Conservation (phyloP, 73 alveolate species). For the Loxodes magnus region DNA sequence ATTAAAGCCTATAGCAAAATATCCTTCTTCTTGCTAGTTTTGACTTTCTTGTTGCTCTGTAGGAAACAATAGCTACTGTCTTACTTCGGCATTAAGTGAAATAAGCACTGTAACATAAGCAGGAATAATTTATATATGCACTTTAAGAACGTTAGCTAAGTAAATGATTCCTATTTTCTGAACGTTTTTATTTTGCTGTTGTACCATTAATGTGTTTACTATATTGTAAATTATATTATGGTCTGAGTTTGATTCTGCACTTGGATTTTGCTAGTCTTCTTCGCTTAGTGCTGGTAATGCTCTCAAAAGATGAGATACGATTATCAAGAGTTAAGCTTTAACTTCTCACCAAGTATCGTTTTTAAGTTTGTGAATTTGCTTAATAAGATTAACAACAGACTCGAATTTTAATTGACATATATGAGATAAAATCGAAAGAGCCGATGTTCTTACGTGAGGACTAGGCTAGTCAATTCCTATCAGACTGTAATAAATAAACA, state of each 20-base stretch:
- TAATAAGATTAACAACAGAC: conserved; percentile 33
- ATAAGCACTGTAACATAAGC: too few species aligned
- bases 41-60: conserved; percentile 4
- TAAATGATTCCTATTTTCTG: background rate
- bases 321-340: conserved; percentile 36
- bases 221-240: background rate
- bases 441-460: conserved; percentile 25
- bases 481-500: conserved; percentile 47
- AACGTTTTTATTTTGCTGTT: background rate
- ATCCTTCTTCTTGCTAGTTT: conserved; percentile 32
- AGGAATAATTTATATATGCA: too few species aligned
- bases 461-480: conserved; percentile 32
- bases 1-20: conserved; percentile 41
- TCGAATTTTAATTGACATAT: conserved; percentile 34
- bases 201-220: conserved; percentile 9
- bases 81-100: background rate
- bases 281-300: conserved; percentile 5
- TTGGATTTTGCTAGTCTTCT: conserved; percentile 4
- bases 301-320: conserved; percentile 18
- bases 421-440: conserved; percentile 29
- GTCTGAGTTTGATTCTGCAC: conserved; percentile 1
- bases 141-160: background rate
- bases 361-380: conserved; percentile 24
- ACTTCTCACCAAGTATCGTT: conserved; percentile 43
- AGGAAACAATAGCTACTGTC: background rate